Evolutionary conservation across 345 rosid genomes (phyloP).

Genomic region (Physaria fendleri): DNA sequence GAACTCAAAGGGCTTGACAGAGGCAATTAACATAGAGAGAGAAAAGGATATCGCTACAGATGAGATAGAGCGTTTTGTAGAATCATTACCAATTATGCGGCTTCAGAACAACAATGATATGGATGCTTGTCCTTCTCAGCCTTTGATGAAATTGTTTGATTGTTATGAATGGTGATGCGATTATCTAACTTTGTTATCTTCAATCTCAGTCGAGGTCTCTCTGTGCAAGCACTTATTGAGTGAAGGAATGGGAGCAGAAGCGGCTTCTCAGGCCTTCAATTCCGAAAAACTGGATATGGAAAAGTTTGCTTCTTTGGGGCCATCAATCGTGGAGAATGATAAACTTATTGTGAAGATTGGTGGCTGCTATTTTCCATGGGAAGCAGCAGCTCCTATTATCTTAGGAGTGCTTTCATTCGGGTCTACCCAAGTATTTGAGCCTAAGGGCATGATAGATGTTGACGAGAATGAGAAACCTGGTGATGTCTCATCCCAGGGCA

Average conservation of each 20-base stretch:
- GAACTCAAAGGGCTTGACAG: conserved; percentile 30
- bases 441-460: conserved; percentile 54
- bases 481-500: conserved; percentile 29
- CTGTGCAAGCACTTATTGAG: conserved; percentile 55
- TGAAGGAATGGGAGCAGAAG: conserved; percentile 59
- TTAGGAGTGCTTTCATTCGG: conserved; percentile 49
- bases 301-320: conserved; percentile 44
- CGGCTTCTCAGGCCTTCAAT: conserved; percentile 58
- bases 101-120: conserved; percentile 23
- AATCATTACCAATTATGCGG: conserved; percentile 66
- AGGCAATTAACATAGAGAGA: conserved; percentile 44
- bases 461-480: conserved; percentile 42
- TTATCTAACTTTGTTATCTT: neutral
- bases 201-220: conserved; percentile 53
- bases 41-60: conserved; percentile 24
- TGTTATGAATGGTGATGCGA: neutral
- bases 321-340: conserved; percentile 45
- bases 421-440: conserved; percentile 37
- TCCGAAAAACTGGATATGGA: conserved; percentile 45
- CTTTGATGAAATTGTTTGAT: conserved; percentile 26
- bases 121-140: conserved; percentile 28
- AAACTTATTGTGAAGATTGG: conserved; percentile 47
- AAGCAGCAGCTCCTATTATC: conserved; percentile 51
- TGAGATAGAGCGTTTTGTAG: conserved; percentile 36
- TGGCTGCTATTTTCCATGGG: conserved; percentile 55